Conservation (phyloP, 768 basidiomycete species). For the Suillus placidus region DNA sequence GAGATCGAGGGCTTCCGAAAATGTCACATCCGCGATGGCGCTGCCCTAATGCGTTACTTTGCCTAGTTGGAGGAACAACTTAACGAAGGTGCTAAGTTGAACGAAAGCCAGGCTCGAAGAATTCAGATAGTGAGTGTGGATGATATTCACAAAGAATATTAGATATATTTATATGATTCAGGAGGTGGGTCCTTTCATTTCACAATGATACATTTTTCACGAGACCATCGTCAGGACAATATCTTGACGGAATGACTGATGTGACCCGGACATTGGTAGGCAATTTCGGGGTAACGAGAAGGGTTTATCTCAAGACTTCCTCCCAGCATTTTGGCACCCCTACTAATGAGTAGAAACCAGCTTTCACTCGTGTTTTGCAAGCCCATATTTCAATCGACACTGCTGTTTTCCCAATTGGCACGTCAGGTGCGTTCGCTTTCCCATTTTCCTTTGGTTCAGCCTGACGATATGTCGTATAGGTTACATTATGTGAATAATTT, state of each 20-base stretch:
- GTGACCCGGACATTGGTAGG: conserved; percentile 86
- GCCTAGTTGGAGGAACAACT: conserved; percentile 93
- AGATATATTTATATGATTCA: conserved; percentile 83
- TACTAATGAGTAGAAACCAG: conserved; percentile 76
- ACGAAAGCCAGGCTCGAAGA: conserved; percentile 84
- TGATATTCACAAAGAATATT: conserved; percentile 31
- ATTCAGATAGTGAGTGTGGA: conserved; percentile 71
- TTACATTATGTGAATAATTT: conserved; percentile 51
- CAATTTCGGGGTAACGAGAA: neutral
- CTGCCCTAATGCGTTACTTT: conserved; percentile 86
- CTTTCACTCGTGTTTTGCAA: conserved; percentile 93
- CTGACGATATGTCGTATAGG: conserved; percentile 38
- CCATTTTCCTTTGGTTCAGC: neutral
- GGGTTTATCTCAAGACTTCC: neutral
- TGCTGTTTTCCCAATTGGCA: conserved; percentile 80
- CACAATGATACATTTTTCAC: neutral
- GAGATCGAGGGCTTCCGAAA: conserved; percentile 92
- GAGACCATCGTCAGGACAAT: conserved; percentile 58
- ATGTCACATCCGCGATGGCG: conserved; percentile 87
- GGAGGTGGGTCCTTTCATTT: conserved; percentile 54
- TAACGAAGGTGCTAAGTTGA: conserved; percentile 57
- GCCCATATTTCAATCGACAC: conserved; percentile 90
- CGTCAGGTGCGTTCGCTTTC: conserved; percentile 54
- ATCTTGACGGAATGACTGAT: conserved; percentile 93
- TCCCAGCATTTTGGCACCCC: conserved; percentile 86